A percentile compares a stretch with the other conserved stretches of the same genome.
These are phyloP conservation scores for Phyllosticta capitalensis DNA, from an alignment of 2,329 filamentous ascomycete species.

Conservation along the genomic window DNA sequence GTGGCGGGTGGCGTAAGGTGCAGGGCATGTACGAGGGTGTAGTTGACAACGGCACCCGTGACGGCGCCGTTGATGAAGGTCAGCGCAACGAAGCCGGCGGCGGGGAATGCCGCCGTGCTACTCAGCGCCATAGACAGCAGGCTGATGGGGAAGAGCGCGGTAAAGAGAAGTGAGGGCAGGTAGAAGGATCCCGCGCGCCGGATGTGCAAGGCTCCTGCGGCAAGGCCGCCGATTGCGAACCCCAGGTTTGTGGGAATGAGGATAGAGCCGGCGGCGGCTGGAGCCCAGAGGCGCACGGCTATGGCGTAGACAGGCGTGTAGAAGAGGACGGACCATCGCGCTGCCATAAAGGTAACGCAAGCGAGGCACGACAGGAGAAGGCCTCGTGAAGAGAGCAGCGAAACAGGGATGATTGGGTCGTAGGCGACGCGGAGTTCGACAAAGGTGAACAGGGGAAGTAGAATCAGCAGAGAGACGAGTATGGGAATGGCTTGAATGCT, in stretches of 20 bases:
- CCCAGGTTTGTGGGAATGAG: constrained; percentile 74
- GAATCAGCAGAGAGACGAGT: constrained; percentile 44
- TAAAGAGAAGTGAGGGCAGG: constrained; percentile 49
- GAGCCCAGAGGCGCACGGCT: constrained; percentile 60
- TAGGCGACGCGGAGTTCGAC: constrained; percentile 54
- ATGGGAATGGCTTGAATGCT: constrained; percentile 53
- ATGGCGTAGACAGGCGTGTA: constrained; percentile 74
- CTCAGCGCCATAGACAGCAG: constrained; percentile 49
- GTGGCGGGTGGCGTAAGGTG: constrained; percentile 58
- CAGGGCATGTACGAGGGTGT: constrained; percentile 69
- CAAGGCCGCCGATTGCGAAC: constrained; percentile 63
- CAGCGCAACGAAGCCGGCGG: constrained; percentile 46
- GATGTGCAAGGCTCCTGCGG: constrained; percentile 69
- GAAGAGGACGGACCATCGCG: constrained; percentile 72
- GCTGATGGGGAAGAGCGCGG: constrained; percentile 52
- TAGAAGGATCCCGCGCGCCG: constrained; percentile 66
- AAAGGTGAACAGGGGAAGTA: constrained; percentile 49
- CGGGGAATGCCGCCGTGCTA: constrained; percentile 43
- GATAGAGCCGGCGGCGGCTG: constrained; percentile 62
- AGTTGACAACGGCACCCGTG: constrained; percentile 67
- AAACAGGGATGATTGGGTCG: constrained; percentile 67
- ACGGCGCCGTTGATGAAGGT: constrained; percentile 63
- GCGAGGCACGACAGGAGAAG: constrained; percentile 64
- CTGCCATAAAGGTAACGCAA: constrained; percentile 69
- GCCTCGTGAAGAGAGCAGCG: constrained; percentile 58